These are phyloP conservation scores for Aspergillus vadensis DNA, from an alignment of 2,329 filamentous ascomycete genomes.

Conservation along the genomic window DNA sequence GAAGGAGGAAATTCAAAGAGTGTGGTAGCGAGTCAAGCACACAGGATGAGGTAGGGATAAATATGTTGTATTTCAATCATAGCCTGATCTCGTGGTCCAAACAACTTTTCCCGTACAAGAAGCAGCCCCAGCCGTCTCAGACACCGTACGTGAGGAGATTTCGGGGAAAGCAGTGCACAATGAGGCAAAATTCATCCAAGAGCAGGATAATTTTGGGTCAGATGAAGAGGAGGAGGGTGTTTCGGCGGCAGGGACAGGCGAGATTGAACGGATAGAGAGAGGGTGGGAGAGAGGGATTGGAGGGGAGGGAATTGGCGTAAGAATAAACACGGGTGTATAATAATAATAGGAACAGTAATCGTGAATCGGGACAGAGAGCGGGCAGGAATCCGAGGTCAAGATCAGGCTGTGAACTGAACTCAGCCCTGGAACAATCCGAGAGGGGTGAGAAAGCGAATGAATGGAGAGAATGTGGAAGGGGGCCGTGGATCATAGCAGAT, in stretches of 20 bases:
- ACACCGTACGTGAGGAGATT: not conserved
- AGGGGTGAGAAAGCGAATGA: conserved; percentile 6
- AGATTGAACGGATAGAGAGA: not conserved
- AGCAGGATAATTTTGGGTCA: conserved; percentile 3
- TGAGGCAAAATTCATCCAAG: conserved; percentile 5
- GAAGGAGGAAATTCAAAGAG: conserved; percentile 8
- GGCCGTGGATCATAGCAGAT: conserved; percentile 19
- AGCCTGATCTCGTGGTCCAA: conserved; percentile 6
- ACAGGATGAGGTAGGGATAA: conserved; percentile 13
- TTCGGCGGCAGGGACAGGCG: conserved; percentile 9
- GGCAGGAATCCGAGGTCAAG: conserved; percentile 1
- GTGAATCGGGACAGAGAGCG: conserved; percentile 4
- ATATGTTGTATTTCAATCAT: conserved; percentile 17
- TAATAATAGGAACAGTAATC: not conserved
- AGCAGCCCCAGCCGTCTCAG: not conserved
- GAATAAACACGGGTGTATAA: not conserved
- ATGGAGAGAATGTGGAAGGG: conserved; percentile 19
- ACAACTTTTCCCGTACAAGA: not conserved
- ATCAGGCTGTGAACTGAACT: not conserved
- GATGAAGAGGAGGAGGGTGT: not conserved
- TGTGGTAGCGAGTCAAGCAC: conserved; percentile 8
- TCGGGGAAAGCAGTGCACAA: not conserved
- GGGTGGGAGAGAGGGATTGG: not conserved
- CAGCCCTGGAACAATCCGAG: conserved; percentile 7
- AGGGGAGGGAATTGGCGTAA: not conserved